A percentile compares a stretch with the other conserved stretches of the same genome.
phyloP scores from a whole-genome alignment of 345 rosid genomes.

The Pelargonium nanum region DNA sequence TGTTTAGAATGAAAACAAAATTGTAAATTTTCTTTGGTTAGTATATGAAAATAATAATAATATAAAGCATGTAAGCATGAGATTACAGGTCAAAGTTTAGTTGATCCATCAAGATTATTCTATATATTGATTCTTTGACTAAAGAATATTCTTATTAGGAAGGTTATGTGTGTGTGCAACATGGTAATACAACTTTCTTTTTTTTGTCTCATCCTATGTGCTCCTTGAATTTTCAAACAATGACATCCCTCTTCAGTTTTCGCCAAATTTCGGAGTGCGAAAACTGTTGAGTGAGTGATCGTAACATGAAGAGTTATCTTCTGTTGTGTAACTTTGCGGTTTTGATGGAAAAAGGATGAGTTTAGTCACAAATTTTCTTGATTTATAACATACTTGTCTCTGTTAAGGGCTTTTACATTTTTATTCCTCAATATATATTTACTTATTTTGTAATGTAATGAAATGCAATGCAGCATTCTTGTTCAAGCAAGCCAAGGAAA shows the following conservation, averaged over 20 bases:
- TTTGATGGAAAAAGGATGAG: no score
- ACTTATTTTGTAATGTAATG: neutral
- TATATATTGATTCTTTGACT: neutral
- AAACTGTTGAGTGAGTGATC: no score
- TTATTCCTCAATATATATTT: neutral
- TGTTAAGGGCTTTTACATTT: neutral
- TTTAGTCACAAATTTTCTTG: no score
- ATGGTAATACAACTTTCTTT: neutral
- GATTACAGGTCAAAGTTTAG: neutral
- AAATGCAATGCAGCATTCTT: slow-evolving; percentile 41
- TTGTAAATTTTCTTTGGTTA: no score
- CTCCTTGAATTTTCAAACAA: neutral
- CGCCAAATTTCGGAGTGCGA: no score
- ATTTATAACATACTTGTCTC: neutral
- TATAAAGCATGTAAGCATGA: neutral
- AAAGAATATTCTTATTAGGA: neutral
- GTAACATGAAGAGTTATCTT: no score
- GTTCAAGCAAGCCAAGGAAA: slow-evolving; percentile 50
- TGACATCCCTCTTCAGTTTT: no score
- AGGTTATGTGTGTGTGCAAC: neutral
- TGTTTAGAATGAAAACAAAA: no score
- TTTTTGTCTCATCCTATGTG: neutral
- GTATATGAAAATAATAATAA: no score
- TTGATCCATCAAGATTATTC: no score
- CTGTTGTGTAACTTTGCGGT: no score